Conservation (phyloP, 208 protist species). For the Trypanosoma boissoni region DNA sequence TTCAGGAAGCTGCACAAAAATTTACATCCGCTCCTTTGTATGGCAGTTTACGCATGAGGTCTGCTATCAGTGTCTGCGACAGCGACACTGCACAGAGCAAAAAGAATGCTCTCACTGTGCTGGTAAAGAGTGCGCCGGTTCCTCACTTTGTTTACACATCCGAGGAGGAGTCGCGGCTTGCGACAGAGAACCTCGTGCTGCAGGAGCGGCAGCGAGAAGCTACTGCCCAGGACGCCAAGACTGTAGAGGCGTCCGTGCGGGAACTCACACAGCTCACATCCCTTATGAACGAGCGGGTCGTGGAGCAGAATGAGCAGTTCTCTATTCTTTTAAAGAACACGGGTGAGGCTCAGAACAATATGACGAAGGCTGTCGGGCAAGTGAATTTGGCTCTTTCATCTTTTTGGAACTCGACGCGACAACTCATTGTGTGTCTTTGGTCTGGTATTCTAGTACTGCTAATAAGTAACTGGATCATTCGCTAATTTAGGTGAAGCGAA, state of each 20-base stretch:
- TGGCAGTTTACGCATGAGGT: constrained; percentile 3
- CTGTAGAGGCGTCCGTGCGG: constrained; percentile 66
- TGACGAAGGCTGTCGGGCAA: constrained; percentile 62
- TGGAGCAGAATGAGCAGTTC: constrained; percentile 86
- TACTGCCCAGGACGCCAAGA: constrained; percentile 60
- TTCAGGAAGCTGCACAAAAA: constrained; percentile 22
- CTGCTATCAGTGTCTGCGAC: constrained; percentile 1
- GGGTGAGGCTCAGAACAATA: constrained; percentile 46
- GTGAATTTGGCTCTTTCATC: constrained; percentile 37
- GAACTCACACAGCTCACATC: constrained; percentile 87
- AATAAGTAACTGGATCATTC: constrained; percentile 48
- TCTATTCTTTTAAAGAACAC: constrained; percentile 74
- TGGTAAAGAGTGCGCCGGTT: neutral
- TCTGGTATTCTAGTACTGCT: constrained; percentile 52
- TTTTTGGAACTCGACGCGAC: constrained; percentile 77
- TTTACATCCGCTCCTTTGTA: constrained; percentile 9
- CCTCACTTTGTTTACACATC: constrained; percentile 28
- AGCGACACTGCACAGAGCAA: neutral
- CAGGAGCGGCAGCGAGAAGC: constrained; percentile 49
- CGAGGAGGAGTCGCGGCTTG: constrained; percentile 45
- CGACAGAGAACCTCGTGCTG: constrained; percentile 42
- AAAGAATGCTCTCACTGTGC: neutral
- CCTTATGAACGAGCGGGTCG: constrained; percentile 76
- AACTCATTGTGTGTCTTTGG: constrained; percentile 79
- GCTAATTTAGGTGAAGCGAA: constrained; percentile 16